A percentile compares a stretch with the other conserved stretches of the same genome.
These are phyloP conservation scores for Mycena olivaceomarginata DNA, from an alignment of 768 basidiomycete species.

Conservation along the genomic window DNA sequence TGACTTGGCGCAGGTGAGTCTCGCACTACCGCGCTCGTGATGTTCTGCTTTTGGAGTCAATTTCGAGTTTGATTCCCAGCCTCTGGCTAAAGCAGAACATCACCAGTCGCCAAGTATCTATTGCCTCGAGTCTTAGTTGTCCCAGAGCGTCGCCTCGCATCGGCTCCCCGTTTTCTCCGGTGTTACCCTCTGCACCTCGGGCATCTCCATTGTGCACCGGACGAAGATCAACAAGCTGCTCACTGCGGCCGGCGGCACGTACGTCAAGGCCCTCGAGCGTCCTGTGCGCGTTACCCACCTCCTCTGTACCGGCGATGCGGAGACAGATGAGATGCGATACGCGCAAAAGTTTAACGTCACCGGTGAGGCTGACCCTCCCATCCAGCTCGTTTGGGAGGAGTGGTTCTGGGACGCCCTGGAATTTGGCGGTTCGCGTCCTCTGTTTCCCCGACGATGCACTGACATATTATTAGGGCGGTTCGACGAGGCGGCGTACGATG, in stretches of 20 bases:
- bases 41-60: no score
- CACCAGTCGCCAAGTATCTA: not conserved
- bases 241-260: conserved; percentile 77
- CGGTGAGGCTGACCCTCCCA: conserved; percentile 76
- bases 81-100: no score
- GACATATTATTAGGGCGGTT: conserved; percentile 69
- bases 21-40: no score
- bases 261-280: conserved; percentile 85
- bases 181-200: conserved; percentile 84
- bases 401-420: conserved; percentile 96
- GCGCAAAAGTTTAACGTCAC: conserved; percentile 83
- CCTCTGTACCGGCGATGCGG: conserved; percentile 80
- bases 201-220: conserved; percentile 77
- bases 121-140: not conserved
- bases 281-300: conserved; percentile 91
- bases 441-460: conserved; percentile 51
- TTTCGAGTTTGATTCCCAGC: no score
- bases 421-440: conserved; percentile 70
- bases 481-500: conserved; percentile 76
- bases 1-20: conserved; percentile 75
- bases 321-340: conserved; percentile 87
- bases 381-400: conserved; percentile 93
- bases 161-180: conserved; percentile 67
- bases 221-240: conserved; percentile 80
- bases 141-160: conserved; percentile 74